Evolutionary conservation across 805 yeast species (phyloP).

Genomic region (Lachancea sp.): DNA sequence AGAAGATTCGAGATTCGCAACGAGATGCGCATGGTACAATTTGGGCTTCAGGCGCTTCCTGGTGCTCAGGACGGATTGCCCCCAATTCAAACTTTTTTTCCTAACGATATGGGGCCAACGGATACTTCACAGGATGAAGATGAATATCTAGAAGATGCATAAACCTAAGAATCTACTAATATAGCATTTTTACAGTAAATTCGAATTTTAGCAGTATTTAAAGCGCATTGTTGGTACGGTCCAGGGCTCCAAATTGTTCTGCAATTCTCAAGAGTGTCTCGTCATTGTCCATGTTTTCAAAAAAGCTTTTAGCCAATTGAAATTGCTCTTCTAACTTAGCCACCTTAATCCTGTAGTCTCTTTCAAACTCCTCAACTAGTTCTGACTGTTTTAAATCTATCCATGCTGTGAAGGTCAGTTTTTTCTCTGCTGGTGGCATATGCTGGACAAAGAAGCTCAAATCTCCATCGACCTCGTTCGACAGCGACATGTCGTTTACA

Average conservation of each 20-base stretch:
- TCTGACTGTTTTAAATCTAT: conserved; percentile 41
- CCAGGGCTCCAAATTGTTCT: not conserved
- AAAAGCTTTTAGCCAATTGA: conserved; percentile 7
- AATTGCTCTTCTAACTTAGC: conserved; percentile 31
- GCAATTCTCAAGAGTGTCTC: conserved; percentile 16
- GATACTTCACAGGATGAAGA: conserved; percentile 25
- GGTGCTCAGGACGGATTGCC: conserved; percentile 3
- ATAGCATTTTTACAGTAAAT: not conserved
- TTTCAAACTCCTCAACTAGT: conserved; percentile 43
- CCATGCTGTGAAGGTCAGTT: conserved; percentile 72
- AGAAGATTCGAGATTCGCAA: conserved; percentile 11
- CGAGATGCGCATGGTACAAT: conserved; percentile 25
- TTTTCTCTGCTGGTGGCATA: conserved; percentile 63
- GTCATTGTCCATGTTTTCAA: conserved; percentile 15
- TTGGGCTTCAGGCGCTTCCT: conserved; percentile 17
- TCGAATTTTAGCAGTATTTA: not conserved
- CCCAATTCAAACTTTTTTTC: conserved; percentile 5
- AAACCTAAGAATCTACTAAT: not conserved
- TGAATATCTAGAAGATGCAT: conserved; percentile 15
- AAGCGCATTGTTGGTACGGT: not conserved
- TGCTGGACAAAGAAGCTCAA: conserved; percentile 56
- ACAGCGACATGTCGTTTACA: conserved; percentile 20
- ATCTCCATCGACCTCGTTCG: conserved; percentile 59
- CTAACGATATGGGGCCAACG: conserved; percentile 2
- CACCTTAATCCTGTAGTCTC: conserved; percentile 48